Percentiles rank a stretch among this genome's conserved stretches.
phyloP scores from a whole-genome alignment of 805 yeast genomes.

The Candida morakotiae region DNA sequence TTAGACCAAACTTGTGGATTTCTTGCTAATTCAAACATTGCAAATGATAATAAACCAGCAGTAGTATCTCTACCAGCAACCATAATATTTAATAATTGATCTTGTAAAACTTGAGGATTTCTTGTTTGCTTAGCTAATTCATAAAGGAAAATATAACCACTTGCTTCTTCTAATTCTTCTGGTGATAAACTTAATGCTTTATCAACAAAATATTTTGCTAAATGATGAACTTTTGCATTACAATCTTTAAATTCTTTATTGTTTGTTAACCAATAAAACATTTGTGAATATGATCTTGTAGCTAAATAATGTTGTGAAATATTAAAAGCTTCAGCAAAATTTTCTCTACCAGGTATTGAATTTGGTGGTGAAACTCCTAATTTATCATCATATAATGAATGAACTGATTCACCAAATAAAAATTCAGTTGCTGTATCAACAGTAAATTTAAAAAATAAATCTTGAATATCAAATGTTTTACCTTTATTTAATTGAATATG shows the following conservation, averaged over 20 bases:
- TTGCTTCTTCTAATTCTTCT: slow-evolving; percentile 23
- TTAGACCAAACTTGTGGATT: slow-evolving; percentile 26
- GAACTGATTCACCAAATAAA: slow-evolving; percentile 36
- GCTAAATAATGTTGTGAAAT: slow-evolving; percentile 29
- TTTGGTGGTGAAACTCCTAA: slow-evolving; percentile 25
- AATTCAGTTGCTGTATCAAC: slow-evolving; percentile 40
- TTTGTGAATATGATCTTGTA: slow-evolving; percentile 29
- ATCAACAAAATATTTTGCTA: slow-evolving; percentile 27
- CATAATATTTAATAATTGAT: slow-evolving; percentile 39
- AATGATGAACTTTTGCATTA: slow-evolving; percentile 26
- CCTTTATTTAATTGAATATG: slow-evolving; percentile 22
- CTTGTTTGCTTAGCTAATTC: slow-evolving; percentile 38
- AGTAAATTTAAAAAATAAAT: slow-evolving; percentile 30
- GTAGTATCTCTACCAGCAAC: slow-evolving; percentile 39
- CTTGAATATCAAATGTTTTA: slow-evolving; percentile 27
- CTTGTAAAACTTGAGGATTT: slow-evolving; percentile 32
- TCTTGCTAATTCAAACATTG: slow-evolving; percentile 28
- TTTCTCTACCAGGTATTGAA: slow-evolving; percentile 23
- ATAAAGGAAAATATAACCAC: slow-evolving; percentile 36
- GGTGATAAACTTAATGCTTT: slow-evolving; percentile 25
- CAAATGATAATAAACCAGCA: slow-evolving; percentile 29
- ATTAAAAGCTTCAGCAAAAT: slow-evolving; percentile 34
- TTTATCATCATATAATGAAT: slow-evolving; percentile 22
- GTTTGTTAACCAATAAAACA: slow-evolving; percentile 22
- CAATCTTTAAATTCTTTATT: slow-evolving; percentile 25